phyloP scores from a whole-genome alignment of 176 grass and related monocot genomes.

The Triticum urartu region DNA sequence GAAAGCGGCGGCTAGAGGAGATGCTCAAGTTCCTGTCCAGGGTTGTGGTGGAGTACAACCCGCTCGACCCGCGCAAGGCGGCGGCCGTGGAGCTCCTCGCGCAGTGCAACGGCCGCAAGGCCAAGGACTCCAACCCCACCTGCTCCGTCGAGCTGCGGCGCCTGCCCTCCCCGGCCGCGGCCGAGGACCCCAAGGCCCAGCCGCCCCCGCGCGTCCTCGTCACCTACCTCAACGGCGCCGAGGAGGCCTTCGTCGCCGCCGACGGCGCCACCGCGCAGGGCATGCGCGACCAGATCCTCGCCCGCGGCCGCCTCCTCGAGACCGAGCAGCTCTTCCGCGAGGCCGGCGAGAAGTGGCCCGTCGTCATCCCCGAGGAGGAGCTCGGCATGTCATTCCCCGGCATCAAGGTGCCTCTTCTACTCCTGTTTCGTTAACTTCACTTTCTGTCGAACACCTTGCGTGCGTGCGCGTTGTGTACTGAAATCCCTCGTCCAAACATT shows the following conservation, averaged over 20 bases:
- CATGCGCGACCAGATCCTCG: constrained; percentile 75
- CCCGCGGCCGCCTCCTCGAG: constrained; percentile 67
- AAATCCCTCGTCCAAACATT: background rate
- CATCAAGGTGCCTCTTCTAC: constrained; percentile 51
- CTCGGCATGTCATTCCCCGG: constrained; percentile 71
- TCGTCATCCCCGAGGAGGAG: constrained; percentile 82
- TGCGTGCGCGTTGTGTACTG: background rate
- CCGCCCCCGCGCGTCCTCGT: constrained; percentile 62
- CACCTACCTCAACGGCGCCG: constrained; percentile 76
- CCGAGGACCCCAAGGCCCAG: background rate
- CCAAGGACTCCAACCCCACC: constrained; percentile 87
- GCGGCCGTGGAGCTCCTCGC: constrained; percentile 89
- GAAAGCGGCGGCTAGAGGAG: background rate
- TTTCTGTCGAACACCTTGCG: constrained; percentile 39
- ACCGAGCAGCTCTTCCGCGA: constrained; percentile 92
- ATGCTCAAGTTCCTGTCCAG: constrained; percentile 95
- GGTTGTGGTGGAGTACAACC: constrained; percentile 81
- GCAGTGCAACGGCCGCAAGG: constrained; percentile 91
- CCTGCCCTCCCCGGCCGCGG: constrained; percentile 32
- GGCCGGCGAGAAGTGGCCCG: constrained; percentile 77
- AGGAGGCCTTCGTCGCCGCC: constrained; percentile 66
- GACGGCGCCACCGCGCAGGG: constrained; percentile 65
- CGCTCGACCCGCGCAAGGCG: constrained; percentile 84
- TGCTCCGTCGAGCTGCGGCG: constrained; percentile 95
- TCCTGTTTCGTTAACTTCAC: background rate